A percentile compares a stretch with the other conserved stretches of the same genome.
Evolutionary conservation across 345 rosid species (phyloP).

Genomic region (Dovyalis caffra): DNA sequence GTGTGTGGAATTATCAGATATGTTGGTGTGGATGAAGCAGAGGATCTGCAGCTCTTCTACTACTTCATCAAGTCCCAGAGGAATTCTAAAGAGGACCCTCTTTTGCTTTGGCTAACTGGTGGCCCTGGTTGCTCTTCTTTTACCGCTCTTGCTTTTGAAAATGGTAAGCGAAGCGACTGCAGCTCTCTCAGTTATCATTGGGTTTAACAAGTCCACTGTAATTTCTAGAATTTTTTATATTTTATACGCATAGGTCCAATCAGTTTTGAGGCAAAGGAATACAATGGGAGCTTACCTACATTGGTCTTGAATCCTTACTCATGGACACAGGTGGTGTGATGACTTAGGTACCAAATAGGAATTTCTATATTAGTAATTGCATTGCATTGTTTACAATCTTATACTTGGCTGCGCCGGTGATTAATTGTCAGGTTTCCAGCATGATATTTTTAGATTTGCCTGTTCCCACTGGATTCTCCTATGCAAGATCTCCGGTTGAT

Average conservation of each 20-base stretch:
- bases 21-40: constrained; percentile 23
- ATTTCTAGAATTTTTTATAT: background rate
- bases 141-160: constrained; percentile 17
- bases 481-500: constrained; percentile 39
- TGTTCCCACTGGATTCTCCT: constrained; percentile 77
- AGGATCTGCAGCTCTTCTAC: constrained; percentile 31
- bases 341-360: background rate
- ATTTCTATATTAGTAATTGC: background rate
- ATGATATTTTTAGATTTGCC: constrained; percentile 73
- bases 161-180: constrained; percentile 10
- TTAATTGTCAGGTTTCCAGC: constrained; percentile 51
- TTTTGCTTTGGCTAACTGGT: constrained; percentile 28
- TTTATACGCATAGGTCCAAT: constrained; percentile 52
- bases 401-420: background rate
- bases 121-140: constrained; percentile 32
- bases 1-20: constrained; percentile 12
- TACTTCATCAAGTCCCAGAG: constrained; percentile 23
- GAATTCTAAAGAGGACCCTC: constrained; percentile 19
- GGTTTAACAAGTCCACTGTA: too few relatives aligned
- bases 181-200: background rate
- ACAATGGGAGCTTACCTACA: constrained; percentile 68
- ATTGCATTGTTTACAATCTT: background rate
- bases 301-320: constrained; percentile 55
- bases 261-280: constrained; percentile 47
- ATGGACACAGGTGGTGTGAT: constrained; percentile 54